Base-by-base conservation (phyloP, 2,329 filamentous ascomycete species). In the Ascochyta viciae-villosae region DNA sequence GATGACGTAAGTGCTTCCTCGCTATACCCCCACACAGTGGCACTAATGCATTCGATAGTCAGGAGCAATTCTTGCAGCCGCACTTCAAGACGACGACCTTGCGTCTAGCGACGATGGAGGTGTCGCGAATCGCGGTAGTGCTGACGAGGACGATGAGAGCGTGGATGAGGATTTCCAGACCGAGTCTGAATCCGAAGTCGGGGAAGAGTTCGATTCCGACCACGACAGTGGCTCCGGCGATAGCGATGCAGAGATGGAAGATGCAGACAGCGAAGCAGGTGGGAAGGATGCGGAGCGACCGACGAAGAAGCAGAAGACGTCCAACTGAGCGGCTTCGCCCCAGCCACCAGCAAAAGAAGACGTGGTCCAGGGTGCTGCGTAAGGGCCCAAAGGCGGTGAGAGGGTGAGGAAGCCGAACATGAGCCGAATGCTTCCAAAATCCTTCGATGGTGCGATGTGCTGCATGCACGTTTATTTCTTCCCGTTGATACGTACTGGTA, bases 131-230 rank as follows among this genome's bases (percentile, higher is more conserved):
- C 88, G 93, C 55, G 94, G 95, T 62, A 95, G 90, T 26, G 95
- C 94, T 3, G 95, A 98, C 72, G 95, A 99, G 77, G 95, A 99
- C 69, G 90, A 94, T 72, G 94, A 98, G 81, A 94, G 90, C 57
- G 87, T 93, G 8, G 95, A 99, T 68, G 95, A 99, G 75, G 95
- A 99, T 79, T 99, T 99, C 82, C 86, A 90, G 66, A 91, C 90
- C 6, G 92, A 96, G 60, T 93, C 89, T 13, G 95, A 99, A 63
- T 96, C 90, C 49, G 95, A 99, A 65, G 93, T 97, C 2, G 95
- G 94, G 0, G 95, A 99, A 77, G 96, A 99, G 74, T 99, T 87
- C 66, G 95, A 99, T 77, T 94, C 90, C 49, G 89, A 86, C 41
- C 94, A 97, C 72, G 91, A 96, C 73, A 96, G 92, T 72, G 90